Base-by-base conservation (phyloP, 345 rosid genomes). In the rapeseed (Brassica napus) region DNA sequence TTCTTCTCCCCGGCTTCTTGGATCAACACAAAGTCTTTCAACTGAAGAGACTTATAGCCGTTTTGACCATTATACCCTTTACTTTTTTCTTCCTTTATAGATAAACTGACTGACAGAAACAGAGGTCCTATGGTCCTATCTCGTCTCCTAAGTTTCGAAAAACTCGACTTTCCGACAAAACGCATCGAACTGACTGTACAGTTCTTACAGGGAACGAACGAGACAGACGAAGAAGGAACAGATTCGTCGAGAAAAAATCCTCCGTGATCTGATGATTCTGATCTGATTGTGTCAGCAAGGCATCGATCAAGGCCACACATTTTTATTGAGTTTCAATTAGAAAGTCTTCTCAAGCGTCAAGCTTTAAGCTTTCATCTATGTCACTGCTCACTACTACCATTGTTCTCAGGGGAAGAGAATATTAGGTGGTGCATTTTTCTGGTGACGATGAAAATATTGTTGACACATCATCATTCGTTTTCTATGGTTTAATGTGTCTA, bases 71-170 rank as follows among this genome's bases (percentile, higher is more conserved):
- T 71, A 70, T 59, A 76, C 69, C 77, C 74, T 72, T 86, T 93
- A 58, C 83, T 82, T 54, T 73, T 88, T 75, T 44, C 82, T 63
- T 88, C 90, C 75, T 86, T 91, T 11, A 86, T 77, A 11, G 97
- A 89, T 83, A 94, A 84, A 62, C 97, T 87, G 60, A 89, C 89
- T 0, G 97, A 90, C 52, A 86, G 54, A 78, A 94, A 94, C 69
- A 92, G 86, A 68, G 83, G 66, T 9, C 81, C 81, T 11, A 37
- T 74, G 60, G 67, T 49, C 0, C 82, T 68, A 4, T 67, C 67
- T 34, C 82, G 73, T 79, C 73, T 80, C 85, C 81, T 74, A 26
- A 61, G 23, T 68, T 77, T 75, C 30, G 72, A 77, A 49, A 75
- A 82, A 60, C 79, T 79, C 77, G 81, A 72, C 69, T 72, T 82